Evolutionary conservation across 2,329 filamentous ascomycete genomes (phyloP).

Genomic region (Aureobasidium melanogenum): DNA sequence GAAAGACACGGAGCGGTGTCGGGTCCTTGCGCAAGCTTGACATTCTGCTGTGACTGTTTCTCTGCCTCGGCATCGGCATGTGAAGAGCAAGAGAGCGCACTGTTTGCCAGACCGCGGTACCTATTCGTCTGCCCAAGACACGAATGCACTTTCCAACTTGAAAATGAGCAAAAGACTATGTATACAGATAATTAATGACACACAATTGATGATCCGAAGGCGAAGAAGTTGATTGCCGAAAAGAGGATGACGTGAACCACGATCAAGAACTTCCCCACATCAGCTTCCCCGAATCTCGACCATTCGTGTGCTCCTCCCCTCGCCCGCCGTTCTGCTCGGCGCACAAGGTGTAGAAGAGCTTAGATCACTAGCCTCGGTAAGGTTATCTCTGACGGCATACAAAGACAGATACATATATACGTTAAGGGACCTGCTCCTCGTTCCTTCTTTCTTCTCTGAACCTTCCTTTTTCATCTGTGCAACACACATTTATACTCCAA

Average conservation of each 20-base stretch:
- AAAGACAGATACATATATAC: slow-evolving; percentile 9
- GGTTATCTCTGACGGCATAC: slow-evolving; percentile 4
- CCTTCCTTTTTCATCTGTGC: background rate
- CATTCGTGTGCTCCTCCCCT: background rate
- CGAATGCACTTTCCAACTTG: background rate
- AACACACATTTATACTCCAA: background rate
- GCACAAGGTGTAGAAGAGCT: background rate
- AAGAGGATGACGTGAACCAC: slow-evolving; percentile 7
- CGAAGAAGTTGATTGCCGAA: background rate
- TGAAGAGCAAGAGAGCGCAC: background rate
- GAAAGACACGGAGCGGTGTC: background rate
- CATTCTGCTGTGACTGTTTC: background rate
- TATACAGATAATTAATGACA: background rate
- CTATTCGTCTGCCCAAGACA: background rate
- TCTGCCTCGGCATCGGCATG: slow-evolving; percentile 10
- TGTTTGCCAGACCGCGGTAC: background rate
- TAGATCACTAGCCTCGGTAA: slow-evolving; percentile 9
- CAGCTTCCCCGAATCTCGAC: background rate
- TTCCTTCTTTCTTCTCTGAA: background rate
- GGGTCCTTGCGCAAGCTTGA: slow-evolving; percentile 6
- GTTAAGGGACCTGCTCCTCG: background rate
- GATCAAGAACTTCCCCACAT: slow-evolving; percentile 2
- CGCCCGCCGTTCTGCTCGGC: slow-evolving; percentile 7
- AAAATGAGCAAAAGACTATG: background rate
- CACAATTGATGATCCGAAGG: background rate